Base-by-base conservation (phyloP, 805 yeast species). In the Cyberlindnera bimundalis region DNA sequence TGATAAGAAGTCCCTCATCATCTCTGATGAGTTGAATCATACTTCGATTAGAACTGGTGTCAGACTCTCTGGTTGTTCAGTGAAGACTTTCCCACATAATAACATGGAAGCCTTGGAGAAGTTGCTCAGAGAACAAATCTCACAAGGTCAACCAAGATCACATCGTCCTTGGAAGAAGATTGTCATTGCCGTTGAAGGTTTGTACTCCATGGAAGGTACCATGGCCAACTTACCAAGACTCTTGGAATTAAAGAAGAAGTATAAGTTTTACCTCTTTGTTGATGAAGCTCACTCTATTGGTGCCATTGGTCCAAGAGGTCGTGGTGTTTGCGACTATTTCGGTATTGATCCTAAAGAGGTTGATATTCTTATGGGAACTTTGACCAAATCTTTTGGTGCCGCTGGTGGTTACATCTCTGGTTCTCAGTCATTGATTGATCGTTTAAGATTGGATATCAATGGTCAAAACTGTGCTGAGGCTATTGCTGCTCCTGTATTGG, bases 281-380 rank as follows among this genome's bases (percentile, higher is more conserved):
- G 99, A 93, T 62, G 99, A 93, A 64, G 99, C 99, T 11, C 99
- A 93, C 64, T 91, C 98, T 5, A 84, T 93, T 56, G 99, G 99
- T 55, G 99, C 99, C n/a, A 74, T 93, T 67, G 99, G 99, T 21
- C 93, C 95, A 32, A 66, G 67, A 38, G 99, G 99, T 33, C 81
- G 85, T 58, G 99, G 99, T 58, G 84, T 93, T 27, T 90, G 97
- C 68, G 98, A 93, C 58, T 86, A 87, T 66, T 93, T 85, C 62
- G 83, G 82, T 40, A 77, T 93, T 35, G 74, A 79, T 49, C 91
- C 98, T 29, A 60, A 66, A 11, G 77, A 77, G 32, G 71, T 93
- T 42, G 99, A 93, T 65, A 68, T 93, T 47, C 66, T 93, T 51
- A 93, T 93, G 99, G 99, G 99, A 37, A 93, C 99, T 7, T 76